These are phyloP conservation scores for Aspergillus saccharolyticus DNA, from an alignment of 495 filamentous ascomycete species.

Conservation along the genomic window DNA sequence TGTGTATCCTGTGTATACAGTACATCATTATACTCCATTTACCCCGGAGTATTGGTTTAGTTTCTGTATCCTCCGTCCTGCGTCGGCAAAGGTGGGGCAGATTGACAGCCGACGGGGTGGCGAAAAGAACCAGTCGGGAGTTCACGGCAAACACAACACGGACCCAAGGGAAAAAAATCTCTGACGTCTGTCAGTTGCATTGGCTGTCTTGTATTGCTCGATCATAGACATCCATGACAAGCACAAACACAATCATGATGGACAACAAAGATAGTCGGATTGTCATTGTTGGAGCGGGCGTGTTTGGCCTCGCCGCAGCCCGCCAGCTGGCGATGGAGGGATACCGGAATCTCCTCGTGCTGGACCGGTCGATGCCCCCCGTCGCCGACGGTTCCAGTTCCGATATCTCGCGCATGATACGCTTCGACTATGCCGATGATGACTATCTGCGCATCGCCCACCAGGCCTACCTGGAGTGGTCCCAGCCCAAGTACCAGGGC, in stretches of 20 bases:
- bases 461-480: conserved; percentile 6
- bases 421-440: conserved; percentile 14
- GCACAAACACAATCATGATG: no score
- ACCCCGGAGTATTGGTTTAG: no score
- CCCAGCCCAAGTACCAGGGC: conserved; percentile 3
- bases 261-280: not conserved
- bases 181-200: no score
- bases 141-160: no score
- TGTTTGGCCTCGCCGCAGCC: conserved; percentile 14
- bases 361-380: conserved; percentile 12
- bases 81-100: not conserved
- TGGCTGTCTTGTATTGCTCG: no score
- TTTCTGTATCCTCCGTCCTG: no score
- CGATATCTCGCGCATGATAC: conserved; percentile 14
- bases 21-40: no score
- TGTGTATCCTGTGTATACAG: no score
- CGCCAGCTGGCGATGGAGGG: conserved; percentile 10
- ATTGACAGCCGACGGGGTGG: not conserved
- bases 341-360: conserved; percentile 8
- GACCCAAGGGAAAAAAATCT: not conserved
- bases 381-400: conserved; percentile 12
- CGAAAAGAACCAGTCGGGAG: not conserved
- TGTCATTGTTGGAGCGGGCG: conserved; percentile 8
- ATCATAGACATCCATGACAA: no score
- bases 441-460: conserved; percentile 9